Percentiles rank a stretch among this genome's conserved stretches.
phyloP scores from a whole-genome alignment of 73 alveolate genomes.

The Paraurostyla sp. region DNA sequence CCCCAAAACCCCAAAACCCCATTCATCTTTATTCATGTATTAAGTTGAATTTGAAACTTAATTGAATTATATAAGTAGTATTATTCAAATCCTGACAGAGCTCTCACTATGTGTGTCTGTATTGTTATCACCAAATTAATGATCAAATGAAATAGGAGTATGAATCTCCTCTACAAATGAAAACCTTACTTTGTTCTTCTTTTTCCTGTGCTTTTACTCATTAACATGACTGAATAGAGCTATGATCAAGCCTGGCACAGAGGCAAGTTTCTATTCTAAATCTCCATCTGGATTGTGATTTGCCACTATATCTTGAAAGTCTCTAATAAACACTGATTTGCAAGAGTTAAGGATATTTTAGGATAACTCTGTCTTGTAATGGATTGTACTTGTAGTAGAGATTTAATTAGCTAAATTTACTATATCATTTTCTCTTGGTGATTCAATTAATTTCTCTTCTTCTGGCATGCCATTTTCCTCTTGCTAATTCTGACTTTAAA shows the following conservation, averaged over 20 bases:
- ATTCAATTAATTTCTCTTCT: neutral
- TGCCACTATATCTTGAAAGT: conserved; percentile 61
- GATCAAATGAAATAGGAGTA: conserved; percentile 52
- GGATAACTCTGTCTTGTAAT: conserved; percentile 39
- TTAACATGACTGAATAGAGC: conserved; percentile 59
- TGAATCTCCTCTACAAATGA: conserved; percentile 61
- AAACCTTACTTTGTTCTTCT: conserved; percentile 67
- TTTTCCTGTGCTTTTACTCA: conserved; percentile 64
- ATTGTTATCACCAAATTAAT: conserved; percentile 34
- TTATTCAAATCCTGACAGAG: conserved; percentile 28
- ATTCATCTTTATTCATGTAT: no score
- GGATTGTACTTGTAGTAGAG: neutral
- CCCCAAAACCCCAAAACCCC: no score
- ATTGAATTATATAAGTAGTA: no score
- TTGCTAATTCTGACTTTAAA: neutral
- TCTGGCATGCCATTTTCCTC: neutral
- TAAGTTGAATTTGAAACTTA: no score
- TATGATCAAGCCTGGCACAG: conserved; percentile 68
- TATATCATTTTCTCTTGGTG: neutral
- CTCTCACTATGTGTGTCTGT: conserved; percentile 45
- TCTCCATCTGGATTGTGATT: neutral
- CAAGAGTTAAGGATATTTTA: conserved; percentile 49
- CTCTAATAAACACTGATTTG: conserved; percentile 61
- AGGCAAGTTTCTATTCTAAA: conserved; percentile 46
- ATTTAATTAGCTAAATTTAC: neutral